Base-by-base conservation (phyloP, 257 asterid species). In the Ligustrum vulgare region DNA sequence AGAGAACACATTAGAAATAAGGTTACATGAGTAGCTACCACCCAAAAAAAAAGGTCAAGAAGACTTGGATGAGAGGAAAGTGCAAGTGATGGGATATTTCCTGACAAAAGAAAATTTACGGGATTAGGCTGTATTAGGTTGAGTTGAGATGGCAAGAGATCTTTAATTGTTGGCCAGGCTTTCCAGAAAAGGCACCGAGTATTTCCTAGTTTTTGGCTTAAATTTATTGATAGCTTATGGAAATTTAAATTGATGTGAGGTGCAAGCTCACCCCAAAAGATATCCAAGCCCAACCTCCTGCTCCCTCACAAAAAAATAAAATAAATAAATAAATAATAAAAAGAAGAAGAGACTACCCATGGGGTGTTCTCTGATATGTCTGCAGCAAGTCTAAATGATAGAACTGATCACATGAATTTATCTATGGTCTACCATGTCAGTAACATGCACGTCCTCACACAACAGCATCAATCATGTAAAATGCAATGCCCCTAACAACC, bases 1-100 rank as follows among this genome's bases (percentile, higher is more conserved):
- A 23, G 54, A 75, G 80, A 77, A 51, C 11, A 58, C 63, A 34
- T 31, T 15, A 66, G 13, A 56, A 36, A 16, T 37, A 62, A 18
- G 33, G 67, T 23, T 2, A 41, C 10, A 20, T 41, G 12, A 23
- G 15, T 51, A 4, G 35, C 34, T 60, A 60, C n/a, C 71, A 56
- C 9, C 6, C 37, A 35, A 35, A 35, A 12, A 11, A 51, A 31
- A 43, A 28, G 69, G 25, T 41, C 15, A 34, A 16, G 64, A 64
- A 23, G 36, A 63, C 60, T 35, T 66, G 37, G 25, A 54, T 33
- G 33, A 39, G 41, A 75, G 15, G 67, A 70, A 72, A 20, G 49
- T 22, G 49, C 6, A 65, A 67, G 70, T 71, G 39, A 60, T 18
- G n/a, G 6, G 6, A 45, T 54, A 37, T 37, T 8, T 72, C 33